Conservation (phyloP, 306 rosid genomes). For the Prunus armeniaca region DNA sequence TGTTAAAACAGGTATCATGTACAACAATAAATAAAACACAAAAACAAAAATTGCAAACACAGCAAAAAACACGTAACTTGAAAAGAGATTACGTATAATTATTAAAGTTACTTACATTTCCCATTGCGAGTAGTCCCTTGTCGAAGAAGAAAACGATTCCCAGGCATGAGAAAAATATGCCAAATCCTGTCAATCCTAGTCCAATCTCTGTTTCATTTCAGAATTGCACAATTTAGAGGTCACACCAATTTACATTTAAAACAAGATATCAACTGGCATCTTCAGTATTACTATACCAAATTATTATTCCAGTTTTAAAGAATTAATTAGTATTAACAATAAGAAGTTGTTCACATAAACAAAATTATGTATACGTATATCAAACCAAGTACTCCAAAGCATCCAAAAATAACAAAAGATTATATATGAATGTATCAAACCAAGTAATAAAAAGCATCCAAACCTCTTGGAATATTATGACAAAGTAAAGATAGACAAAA, state of each 20-base stretch:
- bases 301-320: not conserved
- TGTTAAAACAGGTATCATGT: constrained; percentile 27
- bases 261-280: not conserved
- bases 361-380: not conserved
- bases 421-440: not conserved
- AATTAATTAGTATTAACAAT: not conserved
- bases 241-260: not conserved
- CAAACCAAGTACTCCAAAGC: not conserved
- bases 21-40: not conserved
- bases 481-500: not conserved
- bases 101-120: constrained; percentile 64
- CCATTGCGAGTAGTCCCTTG: constrained; percentile 98
- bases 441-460: not conserved
- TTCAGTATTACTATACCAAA: not conserved
- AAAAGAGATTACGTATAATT: constrained; percentile 3
- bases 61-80: not conserved
- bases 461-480: not conserved
- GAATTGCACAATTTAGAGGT: constrained; percentile 28
- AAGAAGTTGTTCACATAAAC: not conserved
- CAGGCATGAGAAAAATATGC: constrained; percentile 85
- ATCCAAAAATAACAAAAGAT: not conserved
- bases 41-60: not conserved
- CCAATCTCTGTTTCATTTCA: constrained; percentile 77
- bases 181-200: constrained; percentile 94
- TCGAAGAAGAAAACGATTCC: constrained; percentile 91